Evolutionary conservation across 257 asterid species (phyloP).

Genomic region (Gynochthodes officinalis): DNA sequence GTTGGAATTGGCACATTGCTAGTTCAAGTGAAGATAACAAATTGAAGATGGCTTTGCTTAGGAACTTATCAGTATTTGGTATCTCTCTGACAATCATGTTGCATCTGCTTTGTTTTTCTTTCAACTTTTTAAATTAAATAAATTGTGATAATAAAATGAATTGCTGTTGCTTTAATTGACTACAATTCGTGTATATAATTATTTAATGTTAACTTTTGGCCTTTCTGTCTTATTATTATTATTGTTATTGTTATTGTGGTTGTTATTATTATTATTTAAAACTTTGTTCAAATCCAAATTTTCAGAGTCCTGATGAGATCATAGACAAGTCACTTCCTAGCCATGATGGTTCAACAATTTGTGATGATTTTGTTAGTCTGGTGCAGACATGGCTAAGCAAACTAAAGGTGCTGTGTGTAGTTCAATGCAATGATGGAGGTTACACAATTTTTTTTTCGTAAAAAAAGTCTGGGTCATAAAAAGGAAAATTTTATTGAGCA

Average conservation of each 20-base stretch:
- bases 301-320: slow-evolving; percentile 90
- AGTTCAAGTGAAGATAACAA: neutral
- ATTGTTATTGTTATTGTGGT: too few species aligned
- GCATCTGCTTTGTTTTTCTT: neutral
- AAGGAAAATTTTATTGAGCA: neutral
- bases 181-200: too few species aligned
- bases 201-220: neutral
- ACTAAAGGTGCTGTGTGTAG: slow-evolving; percentile 54
- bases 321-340: slow-evolving; percentile 68
- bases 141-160: neutral
- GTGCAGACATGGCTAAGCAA: slow-evolving; percentile 75
- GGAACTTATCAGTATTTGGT: neutral
- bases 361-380: slow-evolving; percentile 79
- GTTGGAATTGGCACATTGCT: neutral
- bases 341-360: slow-evolving; percentile 60
- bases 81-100: neutral
- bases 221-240: neutral
- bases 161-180: neutral
- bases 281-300: slow-evolving; percentile 21
- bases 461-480: neutral
- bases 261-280: too few species aligned
- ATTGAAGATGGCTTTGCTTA: neutral
- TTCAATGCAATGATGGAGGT: slow-evolving; percentile 15
- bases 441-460: neutral
- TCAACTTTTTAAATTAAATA: neutral